Base-by-base conservation (phyloP, 371 early-diverging fungal species). In the Apophysomyces sp. region DNA sequence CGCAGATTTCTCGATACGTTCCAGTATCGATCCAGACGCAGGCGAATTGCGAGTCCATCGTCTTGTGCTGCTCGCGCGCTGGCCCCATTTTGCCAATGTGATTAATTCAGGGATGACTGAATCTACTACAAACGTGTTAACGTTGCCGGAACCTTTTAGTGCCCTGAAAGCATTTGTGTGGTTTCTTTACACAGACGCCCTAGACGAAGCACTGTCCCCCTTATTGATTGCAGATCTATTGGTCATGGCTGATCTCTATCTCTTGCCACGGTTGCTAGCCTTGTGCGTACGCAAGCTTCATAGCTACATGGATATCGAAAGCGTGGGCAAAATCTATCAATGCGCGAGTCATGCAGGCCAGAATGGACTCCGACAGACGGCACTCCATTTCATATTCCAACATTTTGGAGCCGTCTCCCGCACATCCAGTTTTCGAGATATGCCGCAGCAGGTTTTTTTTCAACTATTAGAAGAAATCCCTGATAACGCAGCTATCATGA, bases 381-480 rank as follows among this genome's bases (percentile, higher is more conserved):
- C 84, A 5, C 64, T 87, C 18, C 68, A 75, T 56, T 84, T 77
- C 60, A 83, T 88, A 61, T 80, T 85, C 57, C 72, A 73, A 13
- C 77, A 84, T 58, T 89, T 84, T 74, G 87, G 89, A 4, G 77
- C 72, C 12, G 82, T 89, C 27, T 73, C 74, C 31, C 82, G 79
- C 55, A 86, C 86, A 4, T 40, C 52, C 1, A 84, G 76, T 1
- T 86, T 86, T 57, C 74, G 86, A 3, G 62, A 66, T 6, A 55
- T 86, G 26, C 83, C 83, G n/a, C 68, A 71, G 36, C 76, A 74
- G 7, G 74, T 84, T n/a, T 55, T 88, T 58, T 76, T 76, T 53
- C 81, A 86, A 52, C 76, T 87, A 58, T 85, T 83, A 85, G 85
- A 87, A 49, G 76, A 78, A 53, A 78, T 82, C 12, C 85, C 86